Conservation (phyloP, 371 early-diverging fungal species). For the Chytridiales sp. region DNA sequence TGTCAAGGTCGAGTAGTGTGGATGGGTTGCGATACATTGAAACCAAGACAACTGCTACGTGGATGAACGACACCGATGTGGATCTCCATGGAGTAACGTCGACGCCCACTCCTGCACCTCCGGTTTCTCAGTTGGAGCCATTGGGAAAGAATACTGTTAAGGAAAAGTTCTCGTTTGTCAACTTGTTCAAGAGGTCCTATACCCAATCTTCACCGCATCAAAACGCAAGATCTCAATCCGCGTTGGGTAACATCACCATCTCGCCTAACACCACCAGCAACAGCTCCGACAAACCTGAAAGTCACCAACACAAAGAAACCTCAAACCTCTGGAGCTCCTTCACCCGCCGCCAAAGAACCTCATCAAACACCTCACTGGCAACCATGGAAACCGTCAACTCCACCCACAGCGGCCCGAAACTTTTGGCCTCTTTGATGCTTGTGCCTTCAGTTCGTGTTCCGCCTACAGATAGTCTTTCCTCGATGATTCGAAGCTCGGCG, state of each 20-base stretch:
- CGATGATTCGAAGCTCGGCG: no score
- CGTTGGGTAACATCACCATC: not conserved
- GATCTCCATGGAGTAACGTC: no score
- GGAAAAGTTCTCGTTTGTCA: not conserved
- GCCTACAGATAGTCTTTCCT: not conserved
- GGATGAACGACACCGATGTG: not conserved
- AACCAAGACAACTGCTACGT: not conserved
- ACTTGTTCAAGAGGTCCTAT: not conserved
- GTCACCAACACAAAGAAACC: not conserved
- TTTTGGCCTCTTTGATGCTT: conserved; percentile 7
- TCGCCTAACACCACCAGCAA: not conserved
- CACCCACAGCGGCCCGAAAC: no score
- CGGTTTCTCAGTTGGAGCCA: not conserved
- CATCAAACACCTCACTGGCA: no score
- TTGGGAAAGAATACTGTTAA: not conserved
- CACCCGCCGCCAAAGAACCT: no score
- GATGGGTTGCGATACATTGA: not conserved
- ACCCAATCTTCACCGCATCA: not conserved
- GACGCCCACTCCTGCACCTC: not conserved
- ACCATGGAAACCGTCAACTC: no score
- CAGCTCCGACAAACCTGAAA: not conserved
- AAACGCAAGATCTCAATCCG: no score
- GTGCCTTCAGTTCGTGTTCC: conserved; percentile 9
- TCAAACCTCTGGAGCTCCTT: no score
- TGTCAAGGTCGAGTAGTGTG: not conserved